These are phyloP conservation scores for Orychophragmus violaceus DNA, from an alignment of 345 rosid genomes.

Conservation along the genomic window DNA sequence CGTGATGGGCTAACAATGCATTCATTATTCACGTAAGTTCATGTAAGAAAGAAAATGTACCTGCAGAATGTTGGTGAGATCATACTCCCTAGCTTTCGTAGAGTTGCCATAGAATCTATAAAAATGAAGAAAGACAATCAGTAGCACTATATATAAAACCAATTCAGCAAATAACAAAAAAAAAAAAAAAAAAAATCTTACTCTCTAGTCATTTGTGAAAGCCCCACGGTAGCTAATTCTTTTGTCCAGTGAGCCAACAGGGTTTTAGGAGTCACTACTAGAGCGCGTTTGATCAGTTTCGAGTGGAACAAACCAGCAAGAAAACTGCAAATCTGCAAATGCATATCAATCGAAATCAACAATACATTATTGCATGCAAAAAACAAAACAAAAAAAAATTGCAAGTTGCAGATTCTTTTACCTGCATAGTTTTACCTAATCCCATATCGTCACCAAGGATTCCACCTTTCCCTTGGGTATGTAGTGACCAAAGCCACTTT, in stretches of 20 bases:
- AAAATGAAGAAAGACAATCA: conserved; percentile 1
- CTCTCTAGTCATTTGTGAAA: conserved; percentile 82
- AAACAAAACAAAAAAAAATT: background rate
- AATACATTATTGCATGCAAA: background rate
- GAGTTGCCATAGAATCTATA: conserved; percentile 71
- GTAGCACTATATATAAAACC: background rate
- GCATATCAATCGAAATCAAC: conserved; percentile 6
- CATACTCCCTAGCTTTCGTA: conserved; percentile 74
- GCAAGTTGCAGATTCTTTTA: conserved; percentile 18
- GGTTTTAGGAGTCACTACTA: conserved; percentile 92
- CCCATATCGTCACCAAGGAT: conserved; percentile 99
- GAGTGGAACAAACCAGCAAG: conserved; percentile 90
- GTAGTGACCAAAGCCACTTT: conserved; percentile 95
- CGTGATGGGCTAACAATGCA: too few relatives aligned
- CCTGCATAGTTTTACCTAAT: conserved; percentile 99
- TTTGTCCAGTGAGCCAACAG: conserved; percentile 94
- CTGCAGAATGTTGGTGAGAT: conserved; percentile 80
- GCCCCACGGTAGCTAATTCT: conserved; percentile 82
- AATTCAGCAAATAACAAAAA: background rate
- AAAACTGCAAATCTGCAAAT: conserved; percentile 81
- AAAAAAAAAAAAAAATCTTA: conserved; percentile 30
- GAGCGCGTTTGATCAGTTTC: conserved; percentile 64
- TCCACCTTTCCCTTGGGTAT: conserved; percentile 87
- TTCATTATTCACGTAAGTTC: too few relatives aligned
- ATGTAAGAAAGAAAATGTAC: too few relatives aligned